phyloP scores from a whole-genome alignment of 441 rosid genomes.

The Geranium incanum region DNA sequence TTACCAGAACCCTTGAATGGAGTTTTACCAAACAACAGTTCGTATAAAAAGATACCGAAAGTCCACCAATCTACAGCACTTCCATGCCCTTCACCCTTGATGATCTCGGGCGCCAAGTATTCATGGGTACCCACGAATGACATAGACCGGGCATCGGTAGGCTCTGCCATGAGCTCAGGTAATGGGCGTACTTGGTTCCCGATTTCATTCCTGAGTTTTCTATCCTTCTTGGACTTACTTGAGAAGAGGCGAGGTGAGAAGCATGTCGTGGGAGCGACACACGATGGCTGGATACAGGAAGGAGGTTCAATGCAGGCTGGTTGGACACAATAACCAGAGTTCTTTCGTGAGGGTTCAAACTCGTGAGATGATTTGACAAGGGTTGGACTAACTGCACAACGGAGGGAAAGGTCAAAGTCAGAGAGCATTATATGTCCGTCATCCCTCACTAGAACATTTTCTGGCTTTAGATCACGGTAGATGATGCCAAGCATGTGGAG shows the following conservation, averaged over 20 bases:
- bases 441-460: slow-evolving; percentile 90
- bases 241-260: slow-evolving; percentile 73
- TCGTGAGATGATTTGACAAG: slow-evolving; percentile 57
- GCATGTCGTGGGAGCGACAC: slow-evolving; percentile 81
- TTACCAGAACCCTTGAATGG: slow-evolving; percentile 44
- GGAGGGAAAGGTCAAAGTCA: slow-evolving; percentile 53
- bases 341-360: slow-evolving; percentile 49
- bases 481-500: slow-evolving; percentile 91
- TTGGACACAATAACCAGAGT: slow-evolving; percentile 64
- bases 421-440: slow-evolving; percentile 62
- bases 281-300: slow-evolving; percentile 65
- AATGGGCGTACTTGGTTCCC: slow-evolving; percentile 46
- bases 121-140: slow-evolving; percentile 50
- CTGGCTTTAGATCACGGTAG: slow-evolving; percentile 42
- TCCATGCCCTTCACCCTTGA: slow-evolving; percentile 90
- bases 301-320: slow-evolving; percentile 72
- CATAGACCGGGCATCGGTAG: slow-evolving; percentile 55
- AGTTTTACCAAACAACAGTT: slow-evolving; percentile 65
- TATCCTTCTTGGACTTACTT: slow-evolving; percentile 60
- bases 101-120: too few relatives aligned
- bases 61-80: slow-evolving; percentile 99
- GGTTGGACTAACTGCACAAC: slow-evolving; percentile 85
- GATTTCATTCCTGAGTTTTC: slow-evolving; percentile 44
- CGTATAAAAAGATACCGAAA: slow-evolving; percentile 80
- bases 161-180: slow-evolving; percentile 32